Percentiles rank a stretch among this genome's conserved stretches.
Conservation (phyloP, 1,284 basidiomycete genomes). For the Puccinia polysora region DNA sequence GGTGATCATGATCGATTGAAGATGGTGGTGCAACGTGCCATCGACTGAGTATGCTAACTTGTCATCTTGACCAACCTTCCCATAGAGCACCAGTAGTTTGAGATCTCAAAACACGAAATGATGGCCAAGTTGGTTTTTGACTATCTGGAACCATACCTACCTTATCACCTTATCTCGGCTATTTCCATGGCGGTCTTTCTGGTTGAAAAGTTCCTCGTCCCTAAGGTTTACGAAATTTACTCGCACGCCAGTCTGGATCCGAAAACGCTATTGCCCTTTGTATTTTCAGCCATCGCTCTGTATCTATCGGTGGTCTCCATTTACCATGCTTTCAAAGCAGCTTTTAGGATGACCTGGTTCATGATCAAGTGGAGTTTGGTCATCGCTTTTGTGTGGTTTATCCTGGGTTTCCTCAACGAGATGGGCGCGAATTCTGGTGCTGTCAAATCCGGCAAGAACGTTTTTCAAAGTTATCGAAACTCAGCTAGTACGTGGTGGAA, state of each 20-base stretch:
- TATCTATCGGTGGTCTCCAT: conserved; percentile 31
- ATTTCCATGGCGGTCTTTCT: conserved; percentile 29
- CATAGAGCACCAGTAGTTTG: too few species aligned
- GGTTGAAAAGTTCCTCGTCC: conserved; percentile 24
- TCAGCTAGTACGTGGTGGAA: conserved; percentile 17
- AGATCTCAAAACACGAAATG: too few species aligned
- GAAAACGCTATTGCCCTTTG: conserved; percentile 25
- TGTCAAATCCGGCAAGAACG: neutral
- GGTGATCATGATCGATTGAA: too few species aligned
- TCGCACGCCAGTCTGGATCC: conserved; percentile 33
- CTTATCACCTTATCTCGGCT: neutral
- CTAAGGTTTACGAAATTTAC: conserved; percentile 30
- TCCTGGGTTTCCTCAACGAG: conserved; percentile 26
- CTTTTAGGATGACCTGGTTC: conserved; percentile 23
- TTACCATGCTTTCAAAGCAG: conserved; percentile 32
- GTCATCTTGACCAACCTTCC: too few species aligned
- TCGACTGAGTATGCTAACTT: too few species aligned
- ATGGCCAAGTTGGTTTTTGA: conserved; percentile 22
- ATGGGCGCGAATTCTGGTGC: neutral
- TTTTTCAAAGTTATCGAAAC: conserved; percentile 15
- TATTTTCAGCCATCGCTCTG: conserved; percentile 24
- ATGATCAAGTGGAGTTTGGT: conserved; percentile 26
- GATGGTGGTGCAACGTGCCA: too few species aligned
- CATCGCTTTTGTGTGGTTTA: conserved; percentile 20
- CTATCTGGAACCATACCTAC: conserved; percentile 28